phyloP scores from a whole-genome alignment of 1,284 basidiomycete species.

The Meira miltonrushii region DNA sequence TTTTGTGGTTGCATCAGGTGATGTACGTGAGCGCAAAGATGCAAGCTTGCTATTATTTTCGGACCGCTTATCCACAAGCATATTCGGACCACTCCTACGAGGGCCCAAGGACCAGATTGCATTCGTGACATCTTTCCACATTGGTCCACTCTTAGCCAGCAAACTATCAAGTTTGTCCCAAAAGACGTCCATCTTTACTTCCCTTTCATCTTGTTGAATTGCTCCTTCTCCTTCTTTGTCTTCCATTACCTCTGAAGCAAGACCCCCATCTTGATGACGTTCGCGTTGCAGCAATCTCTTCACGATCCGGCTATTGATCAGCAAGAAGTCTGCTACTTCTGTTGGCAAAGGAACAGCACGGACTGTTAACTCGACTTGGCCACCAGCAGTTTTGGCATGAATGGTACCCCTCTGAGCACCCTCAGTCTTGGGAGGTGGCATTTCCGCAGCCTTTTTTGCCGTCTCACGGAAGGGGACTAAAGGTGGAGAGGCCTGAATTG shows the following conservation, averaged over 20 bases:
- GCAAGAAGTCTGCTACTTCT: constrained; percentile 66
- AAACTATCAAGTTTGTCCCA: constrained; percentile 69
- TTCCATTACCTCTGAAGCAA: constrained; percentile 15
- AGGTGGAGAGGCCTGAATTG: constrained; percentile 87
- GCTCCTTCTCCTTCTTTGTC: constrained; percentile 6
- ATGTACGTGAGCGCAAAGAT: not conserved
- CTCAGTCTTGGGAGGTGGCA: constrained; percentile 74
- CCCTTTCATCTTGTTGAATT: constrained; percentile 31
- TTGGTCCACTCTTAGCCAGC: constrained; percentile 67
- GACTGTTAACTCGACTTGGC: constrained; percentile 74
- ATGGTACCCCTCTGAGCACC: constrained; percentile 74
- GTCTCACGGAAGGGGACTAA: constrained; percentile 98
- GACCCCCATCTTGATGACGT: constrained; percentile 29
- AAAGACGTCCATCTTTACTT: constrained; percentile 61
- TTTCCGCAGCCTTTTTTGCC: constrained; percentile 66
- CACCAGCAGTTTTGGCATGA: constrained; percentile 64
- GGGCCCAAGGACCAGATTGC: constrained; percentile 89
- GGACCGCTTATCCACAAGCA: constrained; percentile 66
- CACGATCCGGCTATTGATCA: constrained; percentile 63
- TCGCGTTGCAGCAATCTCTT: constrained; percentile 34
- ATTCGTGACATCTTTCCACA: constrained; percentile 72
- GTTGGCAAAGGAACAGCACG: constrained; percentile 75
- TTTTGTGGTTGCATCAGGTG: not conserved
- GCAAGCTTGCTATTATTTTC: not conserved
- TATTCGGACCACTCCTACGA: constrained; percentile 74